Evolutionary conservation across 2,329 filamentous ascomycete species (phyloP).

Genomic region (Penicillium vulpinum): DNA sequence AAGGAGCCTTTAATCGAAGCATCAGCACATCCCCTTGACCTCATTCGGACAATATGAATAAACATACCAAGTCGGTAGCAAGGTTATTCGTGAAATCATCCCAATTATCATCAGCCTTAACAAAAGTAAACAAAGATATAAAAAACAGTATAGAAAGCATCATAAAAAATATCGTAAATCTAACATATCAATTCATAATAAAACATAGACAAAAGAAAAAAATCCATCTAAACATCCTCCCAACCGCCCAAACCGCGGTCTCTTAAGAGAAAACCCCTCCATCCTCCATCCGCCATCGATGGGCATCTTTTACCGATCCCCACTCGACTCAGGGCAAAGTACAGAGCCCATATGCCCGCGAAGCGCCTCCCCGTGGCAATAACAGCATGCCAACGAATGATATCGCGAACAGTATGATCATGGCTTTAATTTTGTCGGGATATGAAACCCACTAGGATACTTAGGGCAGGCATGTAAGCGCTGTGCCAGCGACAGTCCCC

Average conservation of each 20-base stretch:
- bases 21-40: background rate
- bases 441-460: constrained; percentile 11
- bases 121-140: constrained; percentile 20
- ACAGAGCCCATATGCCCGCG: background rate
- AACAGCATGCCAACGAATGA: constrained; percentile 1
- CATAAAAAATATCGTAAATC: background rate
- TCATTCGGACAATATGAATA: background rate
- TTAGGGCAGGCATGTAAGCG: constrained; percentile 16
- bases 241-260: background rate
- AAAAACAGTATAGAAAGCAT: constrained; percentile 12
- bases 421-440: background rate
- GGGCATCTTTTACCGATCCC: background rate
- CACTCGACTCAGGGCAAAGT: background rate
- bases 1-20: constrained; percentile 27
- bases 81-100: constrained; percentile 44
- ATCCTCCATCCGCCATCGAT: background rate
- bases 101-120: constrained; percentile 32
- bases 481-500: background rate
- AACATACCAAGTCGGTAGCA: constrained; percentile 39
- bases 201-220: background rate
- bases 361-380: background rate
- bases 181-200: constrained; percentile 1
- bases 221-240: background rate
- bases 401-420: background rate
- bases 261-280: background rate